Conservation (phyloP, 768 basidiomycete species). For the Tricholoma hemisulphureum region DNA sequence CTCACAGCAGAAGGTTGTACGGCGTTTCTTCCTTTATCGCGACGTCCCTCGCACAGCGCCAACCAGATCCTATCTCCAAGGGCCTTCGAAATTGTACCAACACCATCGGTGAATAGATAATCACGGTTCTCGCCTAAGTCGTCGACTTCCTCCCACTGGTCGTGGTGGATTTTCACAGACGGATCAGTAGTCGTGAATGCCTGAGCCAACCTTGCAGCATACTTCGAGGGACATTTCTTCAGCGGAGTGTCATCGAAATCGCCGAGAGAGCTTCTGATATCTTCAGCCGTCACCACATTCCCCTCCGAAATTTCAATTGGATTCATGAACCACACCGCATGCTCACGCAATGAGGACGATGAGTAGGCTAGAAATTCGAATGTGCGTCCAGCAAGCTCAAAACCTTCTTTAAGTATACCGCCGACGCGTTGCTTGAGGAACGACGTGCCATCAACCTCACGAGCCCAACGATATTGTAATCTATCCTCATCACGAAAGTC, state of each 20-base stretch:
- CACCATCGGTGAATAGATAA: slow-evolving; percentile 70
- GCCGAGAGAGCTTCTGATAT: slow-evolving; percentile 64
- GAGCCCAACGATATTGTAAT: slow-evolving; percentile 69
- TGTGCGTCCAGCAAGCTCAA: slow-evolving; percentile 63
- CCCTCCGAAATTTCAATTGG: slow-evolving; percentile 52
- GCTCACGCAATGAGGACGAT: slow-evolving; percentile 70
- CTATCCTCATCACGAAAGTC: slow-evolving; percentile 84
- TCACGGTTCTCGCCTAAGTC: slow-evolving; percentile 52
- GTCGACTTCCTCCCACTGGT: slow-evolving; percentile 62
- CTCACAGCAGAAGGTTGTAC: slow-evolving; percentile 63
- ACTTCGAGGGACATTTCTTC: slow-evolving; percentile 66
- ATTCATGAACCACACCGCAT: slow-evolving; percentile 80
- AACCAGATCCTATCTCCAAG: slow-evolving; percentile 62
- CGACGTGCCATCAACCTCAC: slow-evolving; percentile 55
- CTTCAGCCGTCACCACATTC: slow-evolving; percentile 49
- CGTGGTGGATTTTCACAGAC: slow-evolving; percentile 52
- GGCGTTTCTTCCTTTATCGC: slow-evolving; percentile 28
- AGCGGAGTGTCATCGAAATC: slow-evolving; percentile 56
- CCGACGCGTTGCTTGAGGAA: slow-evolving; percentile 64
- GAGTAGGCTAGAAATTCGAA: slow-evolving; percentile 88
- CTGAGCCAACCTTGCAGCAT: slow-evolving; percentile 79
- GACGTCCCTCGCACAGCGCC: slow-evolving; percentile 46
- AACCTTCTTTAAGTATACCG: slow-evolving; percentile 56
- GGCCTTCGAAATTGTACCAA: slow-evolving; percentile 69
- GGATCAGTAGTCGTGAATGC: slow-evolving; percentile 82